Conservation (phyloP, 31 red algal species). For the Porphyra umbilicalis region DNA sequence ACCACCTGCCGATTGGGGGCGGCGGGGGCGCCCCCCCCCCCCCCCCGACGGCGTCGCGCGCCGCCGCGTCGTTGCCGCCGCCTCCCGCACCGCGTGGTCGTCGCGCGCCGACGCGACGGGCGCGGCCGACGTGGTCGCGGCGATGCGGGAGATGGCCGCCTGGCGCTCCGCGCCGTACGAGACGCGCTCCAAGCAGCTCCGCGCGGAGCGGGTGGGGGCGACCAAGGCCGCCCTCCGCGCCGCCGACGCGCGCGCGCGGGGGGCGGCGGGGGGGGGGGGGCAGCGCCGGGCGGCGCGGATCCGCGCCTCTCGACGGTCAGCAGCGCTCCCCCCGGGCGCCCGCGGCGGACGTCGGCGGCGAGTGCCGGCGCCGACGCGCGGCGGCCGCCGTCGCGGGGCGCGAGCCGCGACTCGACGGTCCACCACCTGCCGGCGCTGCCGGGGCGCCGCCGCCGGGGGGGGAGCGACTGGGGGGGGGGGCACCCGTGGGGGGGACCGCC, state of each 20-base stretch:
- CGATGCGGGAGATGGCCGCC: not conserved
- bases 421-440: too few species aligned
- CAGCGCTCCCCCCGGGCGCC: not conserved
- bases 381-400: too few species aligned
- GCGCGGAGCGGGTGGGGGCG: not conserved
- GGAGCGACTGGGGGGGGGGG: too few species aligned
- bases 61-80: not conserved
- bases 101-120: not conserved
- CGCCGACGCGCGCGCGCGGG: not conserved
- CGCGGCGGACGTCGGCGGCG: not conserved
- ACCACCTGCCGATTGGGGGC: too few species aligned
- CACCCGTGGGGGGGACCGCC: not conserved
- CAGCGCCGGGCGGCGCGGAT: not conserved
- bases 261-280: not conserved
- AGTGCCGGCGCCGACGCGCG: too few species aligned
- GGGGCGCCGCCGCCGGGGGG: too few species aligned
- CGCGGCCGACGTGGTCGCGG: not conserved
- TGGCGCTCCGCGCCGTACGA: not conserved
- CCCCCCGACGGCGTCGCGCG: not conserved
- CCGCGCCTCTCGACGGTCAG: not conserved
- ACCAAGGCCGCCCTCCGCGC: not conserved
- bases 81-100: not conserved
- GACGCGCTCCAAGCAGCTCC: not conserved
- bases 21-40: too few species aligned
- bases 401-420: too few species aligned